These are phyloP conservation scores for Acanthamoeba castellanii DNA, from an alignment of 208 protist species.

Conservation along the genomic window DNA sequence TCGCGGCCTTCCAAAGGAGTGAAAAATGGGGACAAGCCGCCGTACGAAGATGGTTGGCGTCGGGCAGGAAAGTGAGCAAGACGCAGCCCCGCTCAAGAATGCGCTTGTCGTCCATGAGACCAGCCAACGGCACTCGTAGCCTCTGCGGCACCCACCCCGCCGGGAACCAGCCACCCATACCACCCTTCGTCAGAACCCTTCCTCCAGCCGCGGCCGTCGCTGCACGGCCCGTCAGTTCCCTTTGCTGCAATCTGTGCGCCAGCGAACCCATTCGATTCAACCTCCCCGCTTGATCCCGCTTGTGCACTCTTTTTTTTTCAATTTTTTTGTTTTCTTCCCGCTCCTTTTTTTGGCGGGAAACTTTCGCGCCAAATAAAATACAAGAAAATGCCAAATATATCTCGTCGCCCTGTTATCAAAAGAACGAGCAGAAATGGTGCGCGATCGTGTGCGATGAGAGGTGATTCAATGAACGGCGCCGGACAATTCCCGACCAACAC, in stretches of 20 bases:
- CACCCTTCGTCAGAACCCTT: no score
- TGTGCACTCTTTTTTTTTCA: neutral
- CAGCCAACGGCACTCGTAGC: neutral
- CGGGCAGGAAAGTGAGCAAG: neutral
- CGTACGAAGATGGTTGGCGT: conserved; percentile 14
- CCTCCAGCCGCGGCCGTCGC: neutral
- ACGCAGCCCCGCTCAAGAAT: neutral
- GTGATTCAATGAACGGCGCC: no score
- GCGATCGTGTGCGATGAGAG: no score
- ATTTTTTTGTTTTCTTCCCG: no score
- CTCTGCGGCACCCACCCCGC: neutral
- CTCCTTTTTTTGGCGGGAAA: no score
- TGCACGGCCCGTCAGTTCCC: neutral
- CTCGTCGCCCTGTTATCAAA: no score
- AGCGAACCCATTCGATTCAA: neutral
- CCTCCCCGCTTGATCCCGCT: neutral
- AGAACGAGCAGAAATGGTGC: no score
- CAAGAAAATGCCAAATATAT: no score
- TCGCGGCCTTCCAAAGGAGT: neutral
- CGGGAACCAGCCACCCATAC: conserved; percentile 19
- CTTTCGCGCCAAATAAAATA: no score
- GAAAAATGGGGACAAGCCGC: neutral
- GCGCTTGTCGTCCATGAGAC: neutral
- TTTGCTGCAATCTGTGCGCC: neutral
- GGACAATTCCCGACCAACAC: no score